Evolutionary conservation across 2,329 filamentous ascomycete genomes (phyloP), one percentile per base, ranked within the genome.

Genomic region (Clonostachys rosea): DNA sequence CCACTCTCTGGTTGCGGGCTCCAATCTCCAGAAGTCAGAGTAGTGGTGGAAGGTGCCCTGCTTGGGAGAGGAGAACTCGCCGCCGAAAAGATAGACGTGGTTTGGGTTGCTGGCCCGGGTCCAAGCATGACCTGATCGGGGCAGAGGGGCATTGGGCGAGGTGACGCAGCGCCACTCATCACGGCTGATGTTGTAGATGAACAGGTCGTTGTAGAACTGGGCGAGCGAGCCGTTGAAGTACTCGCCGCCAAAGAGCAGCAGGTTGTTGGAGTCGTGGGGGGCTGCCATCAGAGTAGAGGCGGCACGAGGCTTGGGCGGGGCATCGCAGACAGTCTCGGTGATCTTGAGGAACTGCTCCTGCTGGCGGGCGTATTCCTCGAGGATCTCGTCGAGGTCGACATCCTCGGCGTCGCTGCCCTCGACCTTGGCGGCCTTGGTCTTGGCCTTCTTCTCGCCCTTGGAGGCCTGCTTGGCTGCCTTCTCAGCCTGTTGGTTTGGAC

Each of bases 11-110:
- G 81, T 84, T 9, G 78, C 79, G 1, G 92, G 87, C 61, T 97
- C 91, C 40, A 97, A 78, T 44, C 87, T 79, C 92, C 94, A 99
- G 65, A 99, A 97, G 69, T 97, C 94, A 60, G 95, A 96, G 71
- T 99, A 99, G 68, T 99, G 94, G 66, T 99, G 96, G 61, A 99
- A 99, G 0, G 92, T 97, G 5, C 94, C 94, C 68, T 97, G 94
- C 64, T 96, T 97, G 3, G 94, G 94, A 30, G 87, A 92, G 49
- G 89, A 95, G 66, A 99, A 99, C 68, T 99, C 94, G 51, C 92
- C 94, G 53, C 94, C 94, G 60, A 97, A 97, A 14, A 99, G 72
- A 64, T 95, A 99, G 45, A 97, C 81, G 34, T 87, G 84, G 52
- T 86, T 87, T 14, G 86, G 75, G 66, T 96, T 96, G 43, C 87